phyloP scores from a whole-genome alignment of 129 eudicot genomes.

The Silybum marianum region DNA sequence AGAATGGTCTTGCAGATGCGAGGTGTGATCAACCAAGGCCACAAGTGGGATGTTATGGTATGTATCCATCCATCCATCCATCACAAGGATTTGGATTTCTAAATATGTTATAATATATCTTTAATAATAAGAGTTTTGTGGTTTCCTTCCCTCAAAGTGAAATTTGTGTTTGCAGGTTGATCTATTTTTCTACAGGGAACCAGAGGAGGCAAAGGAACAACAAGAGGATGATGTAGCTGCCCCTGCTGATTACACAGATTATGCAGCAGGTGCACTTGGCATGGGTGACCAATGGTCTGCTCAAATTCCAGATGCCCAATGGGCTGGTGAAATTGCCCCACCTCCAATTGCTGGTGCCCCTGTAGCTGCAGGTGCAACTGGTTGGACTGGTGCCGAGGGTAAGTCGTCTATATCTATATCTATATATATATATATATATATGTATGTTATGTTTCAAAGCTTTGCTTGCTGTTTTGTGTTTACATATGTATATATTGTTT shows the following conservation, averaged over 20 bases:
- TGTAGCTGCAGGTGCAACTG: constrained; percentile 38
- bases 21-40: constrained; percentile 65
- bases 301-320: constrained; percentile 55
- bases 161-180: constrained; percentile 59
- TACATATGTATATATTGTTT: background rate
- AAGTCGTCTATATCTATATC: background rate
- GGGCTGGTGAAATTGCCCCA: constrained; percentile 36
- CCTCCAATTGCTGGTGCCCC: constrained; percentile 45
- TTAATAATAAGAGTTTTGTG: background rate
- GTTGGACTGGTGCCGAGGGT: constrained; percentile 59
- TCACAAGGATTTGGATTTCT: background rate
- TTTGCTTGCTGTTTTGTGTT: background rate
- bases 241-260: constrained; percentile 51
- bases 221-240: constrained; percentile 59
- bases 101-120: background rate
- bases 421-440: no score
- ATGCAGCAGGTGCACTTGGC: constrained; percentile 37
- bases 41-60: constrained; percentile 92
- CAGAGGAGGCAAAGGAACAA: constrained; percentile 74
- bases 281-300: constrained; percentile 64
- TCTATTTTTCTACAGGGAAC: constrained; percentile 84
- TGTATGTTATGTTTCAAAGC: background rate
- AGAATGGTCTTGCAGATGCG: constrained; percentile 96
- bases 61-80: background rate
- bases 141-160: no score